Base-by-base conservation (phyloP, 2,329 filamentous ascomycete species). In the Aspergillus sp. region DNA sequence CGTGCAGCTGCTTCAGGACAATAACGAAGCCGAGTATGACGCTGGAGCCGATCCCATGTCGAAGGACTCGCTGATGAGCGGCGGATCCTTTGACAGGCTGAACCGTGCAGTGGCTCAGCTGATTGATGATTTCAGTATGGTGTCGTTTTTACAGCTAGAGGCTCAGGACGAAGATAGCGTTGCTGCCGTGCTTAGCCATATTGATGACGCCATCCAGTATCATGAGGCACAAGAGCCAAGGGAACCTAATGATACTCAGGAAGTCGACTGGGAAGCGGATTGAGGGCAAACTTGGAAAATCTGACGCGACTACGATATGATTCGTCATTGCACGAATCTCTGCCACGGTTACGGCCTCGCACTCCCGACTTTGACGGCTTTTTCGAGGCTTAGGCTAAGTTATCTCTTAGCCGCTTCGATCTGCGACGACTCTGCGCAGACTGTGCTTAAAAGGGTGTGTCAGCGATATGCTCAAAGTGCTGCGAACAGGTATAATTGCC, bases 41-140 rank as follows among this genome's bases (percentile, higher is more conserved):
- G 84, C 85, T 60, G 78, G 79, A 59, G 80, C 80, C 41, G 87
- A 93, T 66, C 86, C 90, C 1, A 82, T 85, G 60, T 86, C 89
- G 64, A 85, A 85, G 71, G 84, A 87, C 64, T 87, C 88, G 55
- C 75, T 96, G 62, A 91, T 97, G 90, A 89, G 85, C 55, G 93
- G 94, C 3, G 84, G 87, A 1, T 91, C 91, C 19, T 98, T 97
- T 77, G 86, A 91, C 64, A 85, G 87, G 69, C 81, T 98, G 67
- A 97, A 97, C 75, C 86, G 87, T 64, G 94, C 94, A 0, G 94
- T 99, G 5, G 95, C 91, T 0, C 87, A 91, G 57, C 81, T 99
- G 66, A 97, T 99, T 67, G 95, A 98, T 76, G 95, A 92, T 77
- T 99, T 97, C 80, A 96, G 93, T 80, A 96, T 99, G 92, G 92